Conservation (phyloP, 805 yeast species). For the Pichia californica region DNA sequence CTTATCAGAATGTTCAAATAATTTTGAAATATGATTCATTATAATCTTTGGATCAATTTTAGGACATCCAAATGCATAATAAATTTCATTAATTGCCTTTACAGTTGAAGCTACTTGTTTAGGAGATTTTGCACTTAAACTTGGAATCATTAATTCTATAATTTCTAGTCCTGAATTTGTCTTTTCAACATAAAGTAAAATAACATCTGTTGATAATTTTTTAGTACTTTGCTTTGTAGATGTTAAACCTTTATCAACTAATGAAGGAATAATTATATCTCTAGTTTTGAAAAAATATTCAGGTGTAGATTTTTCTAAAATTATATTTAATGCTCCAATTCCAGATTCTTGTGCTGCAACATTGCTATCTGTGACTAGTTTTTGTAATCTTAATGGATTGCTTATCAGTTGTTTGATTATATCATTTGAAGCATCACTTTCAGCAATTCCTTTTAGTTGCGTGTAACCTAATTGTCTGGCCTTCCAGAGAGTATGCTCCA, state of each 20-base stretch:
- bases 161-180: constrained; percentile 63
- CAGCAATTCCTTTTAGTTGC: constrained; percentile 1
- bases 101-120: constrained; percentile 69
- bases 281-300: constrained; percentile 36
- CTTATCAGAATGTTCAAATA: constrained; percentile 81
- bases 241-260: constrained; percentile 78
- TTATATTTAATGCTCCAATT: constrained; percentile 45
- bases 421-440: not conserved
- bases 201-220: constrained; percentile 53
- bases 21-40: constrained; percentile 51
- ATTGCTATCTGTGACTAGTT: constrained; percentile 67
- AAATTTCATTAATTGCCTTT: constrained; percentile 48
- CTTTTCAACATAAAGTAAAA: constrained; percentile 58
- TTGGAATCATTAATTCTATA: constrained; percentile 61
- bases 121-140: constrained; percentile 59
- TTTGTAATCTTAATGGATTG: constrained; percentile 50
- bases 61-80: constrained; percentile 56
- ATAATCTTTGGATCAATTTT: constrained; percentile 52
- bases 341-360: constrained; percentile 92
- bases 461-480: constrained; percentile 6
- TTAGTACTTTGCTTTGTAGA: constrained; percentile 74
- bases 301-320: constrained; percentile 52
- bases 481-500: constrained; percentile 9
- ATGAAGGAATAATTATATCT: constrained; percentile 35
- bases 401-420: constrained; percentile 30